phyloP scores from a whole-genome alignment of 2,329 filamentous ascomycete genomes.

The Macrophomina pseudophaseolina region DNA sequence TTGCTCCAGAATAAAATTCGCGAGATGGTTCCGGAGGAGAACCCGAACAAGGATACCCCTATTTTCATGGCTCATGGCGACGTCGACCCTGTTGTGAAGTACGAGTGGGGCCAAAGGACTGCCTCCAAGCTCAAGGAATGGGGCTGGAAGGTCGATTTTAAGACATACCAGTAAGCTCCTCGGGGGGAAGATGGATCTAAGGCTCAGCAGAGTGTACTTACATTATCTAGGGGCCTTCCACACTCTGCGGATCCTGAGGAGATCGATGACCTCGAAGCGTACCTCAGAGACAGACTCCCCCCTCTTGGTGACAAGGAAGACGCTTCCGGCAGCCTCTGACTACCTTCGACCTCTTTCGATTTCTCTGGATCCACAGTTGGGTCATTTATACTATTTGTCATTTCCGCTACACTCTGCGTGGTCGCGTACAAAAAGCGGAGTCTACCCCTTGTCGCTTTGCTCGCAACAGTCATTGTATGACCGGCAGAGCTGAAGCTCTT shows the following conservation, averaged over 20 bases:
- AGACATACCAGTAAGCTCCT: conserved; percentile 70
- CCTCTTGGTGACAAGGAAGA: conserved; percentile 46
- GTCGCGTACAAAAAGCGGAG: conserved; percentile 12
- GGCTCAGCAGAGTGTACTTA: neutral
- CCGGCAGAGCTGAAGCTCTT: neutral
- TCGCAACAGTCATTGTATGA: conserved; percentile 2
- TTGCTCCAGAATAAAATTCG: conserved; percentile 70
- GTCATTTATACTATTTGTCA: neutral
- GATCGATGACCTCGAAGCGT: conserved; percentile 78
- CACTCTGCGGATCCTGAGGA: conserved; percentile 81
- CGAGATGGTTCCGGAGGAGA: conserved; percentile 48
- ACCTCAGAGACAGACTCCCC: conserved; percentile 60
- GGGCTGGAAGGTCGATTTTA: conserved; percentile 76
- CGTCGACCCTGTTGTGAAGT: conserved; percentile 72
- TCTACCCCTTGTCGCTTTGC: neutral
- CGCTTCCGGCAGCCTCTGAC: conserved; percentile 21
- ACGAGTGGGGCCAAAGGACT: conserved; percentile 71
- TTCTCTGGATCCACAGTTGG: neutral
- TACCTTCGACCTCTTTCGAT: neutral
- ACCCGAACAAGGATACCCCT: conserved; percentile 74
- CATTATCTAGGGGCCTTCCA: conserved; percentile 62
- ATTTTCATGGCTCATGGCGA: conserved; percentile 92
- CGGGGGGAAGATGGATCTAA: conserved; percentile 10
- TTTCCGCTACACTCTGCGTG: conserved; percentile 1
- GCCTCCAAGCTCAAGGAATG: conserved; percentile 69